Evolutionary conservation across 345 rosid genomes (phyloP).

Genomic region (Eucalyptus decipiens): DNA sequence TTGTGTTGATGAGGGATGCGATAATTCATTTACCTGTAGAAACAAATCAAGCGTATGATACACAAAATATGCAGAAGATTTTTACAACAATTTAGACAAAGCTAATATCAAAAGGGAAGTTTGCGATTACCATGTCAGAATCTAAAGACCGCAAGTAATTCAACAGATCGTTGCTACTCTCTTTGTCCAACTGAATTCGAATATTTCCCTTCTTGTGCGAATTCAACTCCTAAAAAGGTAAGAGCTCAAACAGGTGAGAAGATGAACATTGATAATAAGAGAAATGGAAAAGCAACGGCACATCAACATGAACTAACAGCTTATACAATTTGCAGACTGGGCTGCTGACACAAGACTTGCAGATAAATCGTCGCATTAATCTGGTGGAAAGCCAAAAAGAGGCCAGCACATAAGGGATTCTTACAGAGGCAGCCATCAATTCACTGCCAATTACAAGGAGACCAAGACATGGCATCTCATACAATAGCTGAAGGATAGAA

Average conservation of each 20-base stretch:
- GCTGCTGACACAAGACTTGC: neutral
- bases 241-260: neutral
- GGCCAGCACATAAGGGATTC: neutral
- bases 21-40: constrained; percentile 61
- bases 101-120: neutral
- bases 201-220: constrained; percentile 39
- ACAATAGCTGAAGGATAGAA: neutral
- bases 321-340: neutral
- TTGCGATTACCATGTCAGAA: constrained; percentile 43
- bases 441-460: neutral
- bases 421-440: neutral
- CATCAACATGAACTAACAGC: neutral
- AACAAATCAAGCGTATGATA: neutral
- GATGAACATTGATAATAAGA: neutral
- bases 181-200: constrained; percentile 37
- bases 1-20: constrained; percentile 74
- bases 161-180: constrained; percentile 56
- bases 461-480: neutral
- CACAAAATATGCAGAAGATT: neutral
- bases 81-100: neutral
- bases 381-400: neutral
- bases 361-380: neutral
- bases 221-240: constrained; percentile 50
- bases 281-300: neutral
- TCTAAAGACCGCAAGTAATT: constrained; percentile 84